Base-by-base conservation (phyloP, 495 filamentous ascomycete species). In the Acidomyces sp. region DNA sequence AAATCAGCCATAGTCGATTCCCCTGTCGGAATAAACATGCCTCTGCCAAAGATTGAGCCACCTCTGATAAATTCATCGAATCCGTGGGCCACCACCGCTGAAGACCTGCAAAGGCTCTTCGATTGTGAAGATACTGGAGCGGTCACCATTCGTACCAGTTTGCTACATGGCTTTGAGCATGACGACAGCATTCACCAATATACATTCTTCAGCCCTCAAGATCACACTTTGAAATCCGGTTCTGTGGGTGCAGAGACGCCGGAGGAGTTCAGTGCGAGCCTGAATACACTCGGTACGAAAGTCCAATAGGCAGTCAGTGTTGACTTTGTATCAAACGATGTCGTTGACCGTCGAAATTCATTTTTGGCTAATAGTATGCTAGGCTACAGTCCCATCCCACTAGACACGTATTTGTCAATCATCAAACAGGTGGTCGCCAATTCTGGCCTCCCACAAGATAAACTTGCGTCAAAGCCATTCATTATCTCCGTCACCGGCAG, bases 401-500 rank as follows among this genome's bases (percentile, higher is more conserved):
- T 64, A 12, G 12, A 34, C n/a, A 44, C 49, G 7, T 67, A 67
- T 38, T 43, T 67, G 1, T 31, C 32, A 15, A 59, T 55, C 25
- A 53, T 56, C 5, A 44, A 42, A 21, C 44, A 42, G n/a, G 55
- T 65, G 3, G 37, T 48, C 3, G 28, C 21, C n/a, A 38, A 41
- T 20, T 47, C 44, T 10, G 42, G 6, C 9, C 27, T 47, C 9
- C 35, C 28, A 17, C 9, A 16, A 10, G 13, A 31, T 23, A 13
- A 21, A 31, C 2, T 33, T 10, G 15, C 13, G 16, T 40, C 26
- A 19, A 83, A 81, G 36, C 64, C 67, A 0, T 70, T 82, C 46
- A 79, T 85, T 34, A 56, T 85, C 30, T 82, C 77, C 5, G 70
- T 85, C n/a, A 78, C 80, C 0, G 80, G 80, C 10, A 54, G 58